These are phyloP conservation scores for Beauveria sp. DNA, from an alignment of 2,329 filamentous ascomycete genomes.

Conservation along the genomic window DNA sequence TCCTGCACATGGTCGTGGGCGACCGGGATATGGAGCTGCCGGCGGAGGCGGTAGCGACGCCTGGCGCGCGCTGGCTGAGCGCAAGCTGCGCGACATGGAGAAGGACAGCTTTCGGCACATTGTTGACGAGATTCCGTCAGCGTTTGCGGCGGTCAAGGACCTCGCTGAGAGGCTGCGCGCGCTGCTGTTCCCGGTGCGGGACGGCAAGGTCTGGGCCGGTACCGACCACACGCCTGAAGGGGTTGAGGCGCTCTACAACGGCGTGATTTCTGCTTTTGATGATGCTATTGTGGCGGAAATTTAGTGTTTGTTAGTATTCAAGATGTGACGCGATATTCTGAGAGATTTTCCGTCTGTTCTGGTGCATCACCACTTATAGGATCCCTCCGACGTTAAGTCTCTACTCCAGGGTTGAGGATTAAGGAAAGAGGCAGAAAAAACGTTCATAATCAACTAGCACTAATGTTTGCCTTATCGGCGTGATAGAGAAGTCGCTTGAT, in stretches of 20 bases:
- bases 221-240: conserved; percentile 31
- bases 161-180: background rate
- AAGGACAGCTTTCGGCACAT: background rate
- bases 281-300: background rate
- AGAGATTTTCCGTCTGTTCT: too few species aligned
- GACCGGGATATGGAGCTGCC: background rate
- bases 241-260: background rate
- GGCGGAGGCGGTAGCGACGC: background rate
- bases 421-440: too few species aligned
- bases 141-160: background rate
- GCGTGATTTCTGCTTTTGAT: background rate
- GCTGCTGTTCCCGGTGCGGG: background rate
- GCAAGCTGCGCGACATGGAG: background rate
- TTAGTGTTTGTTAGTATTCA: background rate
- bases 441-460: too few species aligned
- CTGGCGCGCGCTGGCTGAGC: background rate
- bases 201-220: background rate
- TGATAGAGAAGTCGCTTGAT: too few species aligned
- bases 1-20: conserved; percentile 13
- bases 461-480: too few species aligned
- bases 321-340: too few species aligned
- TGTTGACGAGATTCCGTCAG: background rate
- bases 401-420: too few species aligned
- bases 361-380: too few species aligned
- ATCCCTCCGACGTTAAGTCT: too few species aligned